phyloP scores from a whole-genome alignment of 2,329 filamentous ascomycete species.

The Grosmannia serpens region DNA sequence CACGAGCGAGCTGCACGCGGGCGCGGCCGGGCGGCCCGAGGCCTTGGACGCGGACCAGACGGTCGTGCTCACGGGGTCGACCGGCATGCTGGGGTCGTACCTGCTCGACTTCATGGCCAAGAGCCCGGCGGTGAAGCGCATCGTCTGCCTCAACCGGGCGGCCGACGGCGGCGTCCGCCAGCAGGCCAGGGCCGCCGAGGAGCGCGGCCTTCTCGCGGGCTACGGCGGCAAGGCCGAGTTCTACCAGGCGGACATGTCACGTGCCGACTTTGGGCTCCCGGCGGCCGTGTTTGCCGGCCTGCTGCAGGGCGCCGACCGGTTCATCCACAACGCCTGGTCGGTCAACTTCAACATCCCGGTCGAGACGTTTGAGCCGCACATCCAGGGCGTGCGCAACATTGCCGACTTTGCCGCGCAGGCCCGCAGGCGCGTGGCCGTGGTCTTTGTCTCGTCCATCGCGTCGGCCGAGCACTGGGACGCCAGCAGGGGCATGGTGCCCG shows the following conservation, averaged over 20 bases:
- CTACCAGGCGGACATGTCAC: slow-evolving; percentile 34
- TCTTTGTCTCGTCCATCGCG: slow-evolving; percentile 32
- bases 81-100: slow-evolving; percentile 36
- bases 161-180: slow-evolving; percentile 25
- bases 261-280: slow-evolving; percentile 34
- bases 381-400: slow-evolving; percentile 37
- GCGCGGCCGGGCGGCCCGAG: slow-evolving; percentile 15
- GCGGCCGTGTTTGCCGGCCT: slow-evolving; percentile 22
- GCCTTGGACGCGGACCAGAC: slow-evolving; percentile 21
- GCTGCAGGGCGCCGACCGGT: slow-evolving; percentile 26
- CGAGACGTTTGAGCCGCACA: slow-evolving; percentile 36
- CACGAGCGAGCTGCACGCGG: slow-evolving; percentile 18
- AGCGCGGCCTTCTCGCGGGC: neutral
- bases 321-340: slow-evolving; percentile 46
- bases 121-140: slow-evolving; percentile 17
- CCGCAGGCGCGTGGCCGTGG: slow-evolving; percentile 23
- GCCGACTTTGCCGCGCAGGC: slow-evolving; percentile 26
- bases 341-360: slow-evolving; percentile 42
- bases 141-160: slow-evolving; percentile 37
- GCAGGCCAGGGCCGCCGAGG: slow-evolving; percentile 22
- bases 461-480: slow-evolving; percentile 17
- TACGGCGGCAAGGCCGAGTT: slow-evolving; percentile 24
- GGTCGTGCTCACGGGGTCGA: slow-evolving; percentile 35
- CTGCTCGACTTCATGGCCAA: slow-evolving; percentile 27
- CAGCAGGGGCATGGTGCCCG: slow-evolving; percentile 22